Evolutionary conservation across 768 basidiomycete genomes (phyloP), one percentile per base, ranked within the genome.

Genomic region (Phylloporus scabripes): DNA sequence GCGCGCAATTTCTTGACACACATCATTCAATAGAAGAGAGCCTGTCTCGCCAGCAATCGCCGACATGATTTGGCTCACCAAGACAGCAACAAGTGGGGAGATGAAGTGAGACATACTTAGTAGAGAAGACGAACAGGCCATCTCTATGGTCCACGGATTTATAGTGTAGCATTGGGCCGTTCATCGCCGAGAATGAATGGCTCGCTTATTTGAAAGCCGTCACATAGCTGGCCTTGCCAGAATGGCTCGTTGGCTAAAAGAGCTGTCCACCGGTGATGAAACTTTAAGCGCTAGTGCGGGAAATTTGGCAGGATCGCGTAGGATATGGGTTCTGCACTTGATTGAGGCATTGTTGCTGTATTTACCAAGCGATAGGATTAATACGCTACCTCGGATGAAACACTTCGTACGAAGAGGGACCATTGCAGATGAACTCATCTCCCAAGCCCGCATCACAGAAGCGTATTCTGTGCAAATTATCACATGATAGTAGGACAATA

Each of bases 1-100:
- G 32, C 37, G 12, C 14, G 57, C 56, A 11, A 78, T 78, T 26
- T 69, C 61, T 31, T 57, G 29, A 54, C 78, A 78, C 4, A 46
- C 45, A 1, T 34, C 17, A n/a, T 43, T 45, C 10, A 17, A n/a
- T 9, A 26, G 31, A 21, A 33, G 31, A n/a, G 32, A 20, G 15
- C n/a, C 23, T 10, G 7, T 15, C 39, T 46, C 24, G 10, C 20
- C 31, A 46, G 32, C 24, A 29, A 41, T 50, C 3, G 17, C 33
- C 15, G 42, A 41, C 9, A 14, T 3, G 42, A 45, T 36, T 3
- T 31, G 5, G 18, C 29, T 32, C 24, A 37, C 20, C 3, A 45
- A 38, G 21, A 41, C 17, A 14, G 32, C 5, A 6, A 38, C 31
- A 1, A n/a, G n/a, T 23, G 39, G 10, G 10, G 34, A 12, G 14